These are phyloP conservation scores for Neonectria punicea DNA, from an alignment of 2,329 filamentous ascomycete species.

Conservation along the genomic window DNA sequence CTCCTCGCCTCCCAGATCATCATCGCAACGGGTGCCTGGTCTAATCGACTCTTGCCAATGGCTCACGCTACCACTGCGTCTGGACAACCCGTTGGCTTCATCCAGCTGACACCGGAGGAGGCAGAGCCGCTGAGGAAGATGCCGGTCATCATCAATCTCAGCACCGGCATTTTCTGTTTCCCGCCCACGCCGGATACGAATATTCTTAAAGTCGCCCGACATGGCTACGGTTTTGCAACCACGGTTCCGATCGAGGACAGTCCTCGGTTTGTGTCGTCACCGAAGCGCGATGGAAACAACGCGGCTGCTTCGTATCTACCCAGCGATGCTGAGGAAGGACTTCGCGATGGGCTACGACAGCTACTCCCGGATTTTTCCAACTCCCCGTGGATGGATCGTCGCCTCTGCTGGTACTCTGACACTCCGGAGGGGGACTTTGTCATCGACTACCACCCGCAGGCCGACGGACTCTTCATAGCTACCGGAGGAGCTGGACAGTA, in stretches of 20 bases:
- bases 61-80: conserved; percentile 70
- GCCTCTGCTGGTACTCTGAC: conserved; percentile 75
- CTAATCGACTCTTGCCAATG: conserved; percentile 63
- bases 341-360: no score
- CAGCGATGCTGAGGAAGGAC: no score
- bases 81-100: conserved; percentile 73
- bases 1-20: conserved; percentile 70
- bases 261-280: conserved; percentile 44
- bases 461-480: conserved; percentile 58
- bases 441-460: conserved; percentile 64
- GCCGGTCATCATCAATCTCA: conserved; percentile 69
- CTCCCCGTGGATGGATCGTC: conserved; percentile 60
- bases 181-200: conserved; percentile 59
- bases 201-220: conserved; percentile 68
- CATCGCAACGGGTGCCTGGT: conserved; percentile 77
- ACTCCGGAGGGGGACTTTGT: conserved; percentile 73
- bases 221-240: conserved; percentile 66
- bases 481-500: conserved; percentile 50
- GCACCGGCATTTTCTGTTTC: conserved; percentile 64
- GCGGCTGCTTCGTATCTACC: no score
- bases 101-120: conserved; percentile 69
- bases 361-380: conserved; percentile 65
- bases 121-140: conserved; percentile 61
- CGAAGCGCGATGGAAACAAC: conserved; percentile 49
- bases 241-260: conserved; percentile 32